Percentiles rank a stretch among this genome's conserved stretches.
These are phyloP conservation scores for Capronia epimyces DNA, from an alignment of 2,329 filamentous ascomycete genomes.

Conservation along the genomic window DNA sequence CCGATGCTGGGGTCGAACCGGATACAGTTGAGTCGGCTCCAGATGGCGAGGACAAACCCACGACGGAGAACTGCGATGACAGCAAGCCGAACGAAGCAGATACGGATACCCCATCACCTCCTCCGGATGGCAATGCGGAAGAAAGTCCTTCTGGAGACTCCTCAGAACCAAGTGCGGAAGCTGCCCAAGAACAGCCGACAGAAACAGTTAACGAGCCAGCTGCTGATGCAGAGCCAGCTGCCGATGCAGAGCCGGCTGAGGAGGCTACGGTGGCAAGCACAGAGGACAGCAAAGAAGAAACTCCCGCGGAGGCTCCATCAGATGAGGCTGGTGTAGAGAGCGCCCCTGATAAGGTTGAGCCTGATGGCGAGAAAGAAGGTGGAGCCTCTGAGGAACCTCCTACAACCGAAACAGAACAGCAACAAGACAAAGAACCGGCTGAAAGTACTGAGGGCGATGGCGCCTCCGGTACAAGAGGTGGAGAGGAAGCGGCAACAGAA, in stretches of 20 bases:
- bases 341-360: constrained; percentile 5
- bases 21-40: constrained; percentile 4
- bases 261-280: constrained; percentile 23
- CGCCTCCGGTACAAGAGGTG: constrained; percentile 13
- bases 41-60: not conserved
- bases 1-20: constrained; percentile 27
- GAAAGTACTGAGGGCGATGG: constrained; percentile 7
- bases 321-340: constrained; percentile 21
- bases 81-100: not conserved
- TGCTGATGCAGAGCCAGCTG: constrained; percentile 14
- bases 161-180: not conserved
- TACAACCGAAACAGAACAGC: constrained; percentile 19
- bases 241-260: not conserved
- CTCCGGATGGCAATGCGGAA: not conserved
- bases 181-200: not conserved
- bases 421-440: constrained; percentile 1
- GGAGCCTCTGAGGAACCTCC: constrained; percentile 23
- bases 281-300: not conserved
- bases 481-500: constrained; percentile 21
- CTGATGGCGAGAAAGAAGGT: not conserved
- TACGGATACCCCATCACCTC: not conserved
- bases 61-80: not conserved
- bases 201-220: constrained; percentile 22
- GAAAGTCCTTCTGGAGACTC: not conserved
- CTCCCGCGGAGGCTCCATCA: constrained; percentile 9